Evolutionary conservation across 2,329 filamentous ascomycete genomes (phyloP), one percentile per base, ranked within the genome.

Genomic region (Fusarium denticulatum): DNA sequence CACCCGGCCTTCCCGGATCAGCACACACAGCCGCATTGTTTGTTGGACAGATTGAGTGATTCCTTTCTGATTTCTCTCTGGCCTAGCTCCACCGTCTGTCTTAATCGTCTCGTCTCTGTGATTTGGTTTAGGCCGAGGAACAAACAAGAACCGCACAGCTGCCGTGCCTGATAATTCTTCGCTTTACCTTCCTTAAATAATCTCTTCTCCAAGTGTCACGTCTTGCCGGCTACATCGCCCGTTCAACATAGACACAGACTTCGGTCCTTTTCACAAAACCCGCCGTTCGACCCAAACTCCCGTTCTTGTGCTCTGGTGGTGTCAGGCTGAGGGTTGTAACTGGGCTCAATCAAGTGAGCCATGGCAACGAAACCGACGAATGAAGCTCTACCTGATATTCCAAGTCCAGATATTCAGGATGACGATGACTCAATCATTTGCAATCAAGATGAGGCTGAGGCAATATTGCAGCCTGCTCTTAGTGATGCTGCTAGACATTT

Each of bases 381-480:
- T 47, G 64, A 64, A 42, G 59, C 67, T 45, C 40, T 57, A 28
- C 52, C 60, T 39, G 49, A 57, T 58, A 47, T 60, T 16, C 55
- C 46, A 36, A 57, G 42, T 49, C 53, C 60, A 28, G 69, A 72
- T 32, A 36, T 61, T 22, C 59, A 64, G n/a, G 74, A 72, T 20
- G 74, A 76, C 40, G 74, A 67, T 26, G 69, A 72, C 37, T 76
- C 72, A n/a, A 76, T 78, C 24, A 74, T 81, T 32, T 78, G 77
- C 56, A 86, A 88, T 50, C 83, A 87, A 64, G 88, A 90, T 75
- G 88, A 88, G 72, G 89, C 87, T 9, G 88, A 89, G 72, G 89
- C 88, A 13, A 85, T 91, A 50, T 84, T 92, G 56, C 89, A 89
- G 77, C 88, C 88, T 6, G 85, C 88, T 30, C 86, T 92, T 71